Evolutionary conservation across 1,284 basidiomycete species (phyloP).

Genomic region (Ustilago tritici): DNA sequence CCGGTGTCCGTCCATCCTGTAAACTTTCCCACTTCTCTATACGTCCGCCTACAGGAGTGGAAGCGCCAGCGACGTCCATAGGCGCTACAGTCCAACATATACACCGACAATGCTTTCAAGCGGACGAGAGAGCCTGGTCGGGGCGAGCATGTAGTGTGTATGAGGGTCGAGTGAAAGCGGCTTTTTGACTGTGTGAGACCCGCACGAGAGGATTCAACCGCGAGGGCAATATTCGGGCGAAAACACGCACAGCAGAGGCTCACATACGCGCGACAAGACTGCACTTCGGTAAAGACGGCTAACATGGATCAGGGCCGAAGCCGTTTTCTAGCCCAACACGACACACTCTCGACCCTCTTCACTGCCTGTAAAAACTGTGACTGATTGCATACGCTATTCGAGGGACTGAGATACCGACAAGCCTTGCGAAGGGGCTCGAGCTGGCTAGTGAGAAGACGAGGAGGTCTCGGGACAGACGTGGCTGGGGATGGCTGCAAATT

Average conservation of each 20-base stretch:
- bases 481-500: not conserved
- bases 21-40: too few species aligned
- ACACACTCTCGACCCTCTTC: too few species aligned
- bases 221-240: slow-evolving; percentile 17
- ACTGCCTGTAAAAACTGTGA: not conserved
- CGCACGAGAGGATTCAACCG: slow-evolving; percentile 14
- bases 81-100: not conserved
- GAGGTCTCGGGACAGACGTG: not conserved
- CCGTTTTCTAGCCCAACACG: slow-evolving; percentile 4
- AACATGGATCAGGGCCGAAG: not conserved
- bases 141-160: not conserved
- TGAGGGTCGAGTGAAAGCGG: not conserved
- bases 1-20: too few species aligned
- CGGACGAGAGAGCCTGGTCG: not conserved
- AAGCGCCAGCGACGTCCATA: not conserved
- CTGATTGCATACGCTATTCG: too few species aligned
- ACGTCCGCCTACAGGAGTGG: too few species aligned
- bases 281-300: slow-evolving; percentile 33
- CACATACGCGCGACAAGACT: slow-evolving; percentile 22
- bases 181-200: not conserved
- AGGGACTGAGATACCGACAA: too few species aligned
- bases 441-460: not conserved
- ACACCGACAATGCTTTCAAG: not conserved
- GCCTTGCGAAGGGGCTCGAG: not conserved
- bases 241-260: not conserved